Percentiles rank a stretch among this genome's conserved stretches.
These are phyloP conservation scores for Hypoxylon cercidicola DNA, from an alignment of 495 filamentous ascomycete genomes.

Conservation along the genomic window DNA sequence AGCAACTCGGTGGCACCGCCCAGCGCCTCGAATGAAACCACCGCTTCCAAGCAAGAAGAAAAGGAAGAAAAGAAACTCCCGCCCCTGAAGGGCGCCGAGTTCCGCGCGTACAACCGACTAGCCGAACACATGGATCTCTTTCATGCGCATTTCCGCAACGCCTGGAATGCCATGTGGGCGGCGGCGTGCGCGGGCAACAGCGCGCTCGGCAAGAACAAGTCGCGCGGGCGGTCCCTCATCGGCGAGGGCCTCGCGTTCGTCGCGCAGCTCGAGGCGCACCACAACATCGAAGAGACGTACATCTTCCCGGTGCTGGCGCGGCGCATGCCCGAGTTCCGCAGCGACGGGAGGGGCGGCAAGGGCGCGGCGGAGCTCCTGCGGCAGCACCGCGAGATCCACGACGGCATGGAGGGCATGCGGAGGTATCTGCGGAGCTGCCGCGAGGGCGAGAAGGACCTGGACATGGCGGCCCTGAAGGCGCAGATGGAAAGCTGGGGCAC, in stretches of 20 bases:
- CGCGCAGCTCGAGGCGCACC: conserved; percentile 77
- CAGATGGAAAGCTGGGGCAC: conserved; percentile 73
- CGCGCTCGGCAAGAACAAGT: conserved; percentile 53
- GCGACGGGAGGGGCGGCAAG: conserved; percentile 31
- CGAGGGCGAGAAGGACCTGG: conserved; percentile 72
- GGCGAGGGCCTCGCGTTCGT: conserved; percentile 71
- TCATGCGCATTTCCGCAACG: conserved; percentile 81
- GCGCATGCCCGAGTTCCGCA: conserved; percentile 82
- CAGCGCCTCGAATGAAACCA: not conserved
- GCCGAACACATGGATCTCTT: conserved; percentile 83
- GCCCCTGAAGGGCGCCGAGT: conserved; percentile 46
- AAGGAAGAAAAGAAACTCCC: conserved; percentile 24
- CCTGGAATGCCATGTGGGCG: conserved; percentile 74
- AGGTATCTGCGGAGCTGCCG: conserved; percentile 73
- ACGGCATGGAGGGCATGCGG: conserved; percentile 77
- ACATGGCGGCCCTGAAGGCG: conserved; percentile 71
- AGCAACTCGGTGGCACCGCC: not conserved
- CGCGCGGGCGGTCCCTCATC: conserved; percentile 65
- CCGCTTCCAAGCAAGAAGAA: not conserved
- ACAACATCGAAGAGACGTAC: conserved; percentile 84
- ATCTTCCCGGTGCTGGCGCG: conserved; percentile 81
- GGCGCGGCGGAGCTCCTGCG: conserved; percentile 71
- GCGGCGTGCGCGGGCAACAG: conserved; percentile 65
- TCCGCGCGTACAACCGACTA: conserved; percentile 73
- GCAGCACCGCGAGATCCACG: conserved; percentile 87